Conservation (phyloP, 2,329 filamentous ascomycete genomes). For the Alternaria triticina region DNA sequence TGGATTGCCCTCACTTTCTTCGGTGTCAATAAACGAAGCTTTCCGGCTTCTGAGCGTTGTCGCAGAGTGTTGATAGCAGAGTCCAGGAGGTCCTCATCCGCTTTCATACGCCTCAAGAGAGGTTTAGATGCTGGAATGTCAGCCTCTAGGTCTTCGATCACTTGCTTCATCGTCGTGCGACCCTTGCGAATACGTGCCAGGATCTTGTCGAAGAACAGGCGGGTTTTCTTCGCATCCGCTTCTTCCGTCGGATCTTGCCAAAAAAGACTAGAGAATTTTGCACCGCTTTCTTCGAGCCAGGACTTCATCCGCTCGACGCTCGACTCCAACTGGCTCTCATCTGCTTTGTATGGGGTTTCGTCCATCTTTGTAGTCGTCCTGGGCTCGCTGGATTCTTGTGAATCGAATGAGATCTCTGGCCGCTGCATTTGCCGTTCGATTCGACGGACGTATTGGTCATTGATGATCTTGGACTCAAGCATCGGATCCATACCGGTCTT, state of each 20-base stretch:
- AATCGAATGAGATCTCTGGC: conserved; percentile 2
- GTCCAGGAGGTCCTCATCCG: conserved; percentile 32
- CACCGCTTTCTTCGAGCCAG: conserved; percentile 37
- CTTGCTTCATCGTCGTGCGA: conserved; percentile 28
- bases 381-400: neutral
- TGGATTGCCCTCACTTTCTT: conserved; percentile 16
- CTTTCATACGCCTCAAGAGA: conserved; percentile 33
- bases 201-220: conserved; percentile 28
- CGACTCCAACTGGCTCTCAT: conserved; percentile 21
- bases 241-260: conserved; percentile 42
- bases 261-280: conserved; percentile 34
- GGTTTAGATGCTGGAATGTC: conserved; percentile 35
- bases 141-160: conserved; percentile 31
- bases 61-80: conserved; percentile 17
- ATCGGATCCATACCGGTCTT: conserved; percentile 23
- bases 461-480: conserved; percentile 35
- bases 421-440: conserved; percentile 26
- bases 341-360: neutral
- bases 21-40: conserved; percentile 8
- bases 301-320: conserved; percentile 38
- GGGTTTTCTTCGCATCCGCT: conserved; percentile 27
- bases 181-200: conserved; percentile 26
- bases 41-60: conserved; percentile 6
- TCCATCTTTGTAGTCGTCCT: neutral
- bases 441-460: conserved; percentile 39